Percentiles rank a stretch among this genome's conserved stretches.
These are phyloP conservation scores for Sporormia fimetaria DNA, from an alignment of 495 filamentous ascomycete species.

Conservation along the genomic window DNA sequence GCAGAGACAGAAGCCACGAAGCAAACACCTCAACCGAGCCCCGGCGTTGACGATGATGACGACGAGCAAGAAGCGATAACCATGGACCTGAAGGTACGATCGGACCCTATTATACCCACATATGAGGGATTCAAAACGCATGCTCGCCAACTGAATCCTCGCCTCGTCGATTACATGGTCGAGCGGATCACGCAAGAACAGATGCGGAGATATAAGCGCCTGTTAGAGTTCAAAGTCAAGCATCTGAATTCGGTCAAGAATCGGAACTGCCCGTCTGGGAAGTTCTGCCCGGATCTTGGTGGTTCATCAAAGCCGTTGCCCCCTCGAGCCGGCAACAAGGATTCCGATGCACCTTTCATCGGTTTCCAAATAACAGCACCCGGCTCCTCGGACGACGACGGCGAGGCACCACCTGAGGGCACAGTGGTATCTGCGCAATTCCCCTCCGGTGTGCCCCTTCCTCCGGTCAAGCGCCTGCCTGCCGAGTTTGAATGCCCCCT, in stretches of 20 bases:
- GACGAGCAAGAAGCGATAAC: slow-evolving; percentile 34
- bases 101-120: slow-evolving; percentile 50
- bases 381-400: slow-evolving; percentile 45
- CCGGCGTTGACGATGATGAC: slow-evolving; percentile 44
- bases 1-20: slow-evolving; percentile 24
- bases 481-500: slow-evolving; percentile 88
- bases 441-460: slow-evolving; percentile 69
- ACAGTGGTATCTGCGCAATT: slow-evolving; percentile 60
- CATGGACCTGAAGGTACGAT: slow-evolving; percentile 37
- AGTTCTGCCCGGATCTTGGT: slow-evolving; percentile 53
- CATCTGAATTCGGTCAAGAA: slow-evolving; percentile 49
- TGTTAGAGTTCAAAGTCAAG: slow-evolving; percentile 61
- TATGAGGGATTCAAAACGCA: slow-evolving; percentile 67
- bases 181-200: slow-evolving; percentile 80
- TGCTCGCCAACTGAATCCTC: slow-evolving; percentile 60
- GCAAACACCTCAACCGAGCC: slow-evolving; percentile 30
- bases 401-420: slow-evolving; percentile 52
- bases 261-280: slow-evolving; percentile 46
- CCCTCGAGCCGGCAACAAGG: slow-evolving; percentile 33
- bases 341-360: slow-evolving; percentile 32
- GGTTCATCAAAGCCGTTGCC: slow-evolving; percentile 45
- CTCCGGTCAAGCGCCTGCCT: slow-evolving; percentile 66
- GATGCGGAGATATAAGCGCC: slow-evolving; percentile 61
- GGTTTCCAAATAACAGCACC: slow-evolving; percentile 41
- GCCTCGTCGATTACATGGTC: slow-evolving; percentile 54